Evolutionary conservation across 2,329 filamentous ascomycete genomes (phyloP).

Genomic region (Aspergillus alliaceus): DNA sequence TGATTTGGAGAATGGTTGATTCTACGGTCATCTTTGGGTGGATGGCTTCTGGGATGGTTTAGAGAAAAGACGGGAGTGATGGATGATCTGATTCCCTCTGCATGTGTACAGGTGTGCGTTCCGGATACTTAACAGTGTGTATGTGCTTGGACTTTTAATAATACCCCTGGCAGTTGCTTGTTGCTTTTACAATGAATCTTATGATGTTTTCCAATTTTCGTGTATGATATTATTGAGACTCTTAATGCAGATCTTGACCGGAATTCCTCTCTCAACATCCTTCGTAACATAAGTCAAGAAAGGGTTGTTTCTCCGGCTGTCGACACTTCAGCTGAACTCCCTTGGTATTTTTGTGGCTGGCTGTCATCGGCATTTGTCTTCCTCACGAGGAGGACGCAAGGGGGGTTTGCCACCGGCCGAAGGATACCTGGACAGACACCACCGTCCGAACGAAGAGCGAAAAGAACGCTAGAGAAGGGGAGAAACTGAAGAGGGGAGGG

Average conservation of each 20-base stretch:
- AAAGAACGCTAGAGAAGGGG: no score
- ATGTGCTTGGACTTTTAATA: constrained; percentile 22
- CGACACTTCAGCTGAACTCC: constrained; percentile 9
- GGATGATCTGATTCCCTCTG: constrained; percentile 2
- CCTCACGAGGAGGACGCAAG: constrained; percentile 15
- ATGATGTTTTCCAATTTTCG: background rate
- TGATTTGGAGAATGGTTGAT: background rate
- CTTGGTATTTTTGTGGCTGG: constrained; percentile 16
- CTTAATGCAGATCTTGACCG: background rate
- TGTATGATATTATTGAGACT: background rate
- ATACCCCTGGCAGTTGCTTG: constrained; percentile 20
- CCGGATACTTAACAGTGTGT: background rate
- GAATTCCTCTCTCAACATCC: background rate
- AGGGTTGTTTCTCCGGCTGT: background rate
- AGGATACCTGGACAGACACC: background rate
- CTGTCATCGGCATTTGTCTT: constrained; percentile 12
- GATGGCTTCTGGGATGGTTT: constrained; percentile 11
- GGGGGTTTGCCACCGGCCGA: background rate
- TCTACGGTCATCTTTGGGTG: background rate
- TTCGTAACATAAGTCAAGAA: no score
- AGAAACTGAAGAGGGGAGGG: no score
- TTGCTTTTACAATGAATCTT: background rate
- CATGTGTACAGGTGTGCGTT: constrained; percentile 14
- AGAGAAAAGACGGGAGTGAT: constrained; percentile 14
- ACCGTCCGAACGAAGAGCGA: no score